These are phyloP conservation scores for Metschnikowia henanensis DNA, from an alignment of 805 yeast species.

Conservation along the genomic window DNA sequence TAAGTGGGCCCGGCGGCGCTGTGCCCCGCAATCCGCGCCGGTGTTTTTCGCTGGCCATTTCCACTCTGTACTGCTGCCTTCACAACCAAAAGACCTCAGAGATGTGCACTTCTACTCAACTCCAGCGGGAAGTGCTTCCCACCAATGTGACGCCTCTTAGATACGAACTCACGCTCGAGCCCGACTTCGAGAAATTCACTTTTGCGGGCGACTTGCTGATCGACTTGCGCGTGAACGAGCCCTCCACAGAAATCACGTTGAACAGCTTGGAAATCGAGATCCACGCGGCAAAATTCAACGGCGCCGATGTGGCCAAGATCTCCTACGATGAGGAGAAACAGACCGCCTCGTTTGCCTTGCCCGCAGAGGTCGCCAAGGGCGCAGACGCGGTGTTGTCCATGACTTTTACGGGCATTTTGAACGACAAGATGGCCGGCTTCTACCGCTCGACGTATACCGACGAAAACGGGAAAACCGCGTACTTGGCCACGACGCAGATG, in stretches of 20 bases:
- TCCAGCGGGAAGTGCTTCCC: constrained; percentile 43
- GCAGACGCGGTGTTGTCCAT: constrained; percentile 47
- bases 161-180: constrained; percentile 42
- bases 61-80: constrained; percentile 9
- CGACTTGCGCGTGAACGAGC: constrained; percentile 52
- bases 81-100: constrained; percentile 2
- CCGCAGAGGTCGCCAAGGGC: constrained; percentile 35
- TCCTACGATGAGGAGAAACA: constrained; percentile 38
- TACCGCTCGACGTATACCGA: constrained; percentile 64
- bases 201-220: constrained; percentile 57
- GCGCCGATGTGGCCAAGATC: constrained; percentile 23
- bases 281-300: constrained; percentile 44
- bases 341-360: constrained; percentile 40
- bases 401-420: constrained; percentile 60
- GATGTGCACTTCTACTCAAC: constrained; percentile 12
- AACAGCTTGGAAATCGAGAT: constrained; percentile 68
- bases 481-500: constrained; percentile 82
- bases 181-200: constrained; percentile 53
- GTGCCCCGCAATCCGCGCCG: neutral
- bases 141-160: constrained; percentile 42
- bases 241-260: constrained; percentile 47
- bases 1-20: neutral
- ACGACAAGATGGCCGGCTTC: constrained; percentile 82
- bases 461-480: constrained; percentile 61
- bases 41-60: neutral